These are phyloP conservation scores for Cladosporium halotolerans DNA, from an alignment of 2,329 filamentous ascomycete genomes.

Conservation along the genomic window DNA sequence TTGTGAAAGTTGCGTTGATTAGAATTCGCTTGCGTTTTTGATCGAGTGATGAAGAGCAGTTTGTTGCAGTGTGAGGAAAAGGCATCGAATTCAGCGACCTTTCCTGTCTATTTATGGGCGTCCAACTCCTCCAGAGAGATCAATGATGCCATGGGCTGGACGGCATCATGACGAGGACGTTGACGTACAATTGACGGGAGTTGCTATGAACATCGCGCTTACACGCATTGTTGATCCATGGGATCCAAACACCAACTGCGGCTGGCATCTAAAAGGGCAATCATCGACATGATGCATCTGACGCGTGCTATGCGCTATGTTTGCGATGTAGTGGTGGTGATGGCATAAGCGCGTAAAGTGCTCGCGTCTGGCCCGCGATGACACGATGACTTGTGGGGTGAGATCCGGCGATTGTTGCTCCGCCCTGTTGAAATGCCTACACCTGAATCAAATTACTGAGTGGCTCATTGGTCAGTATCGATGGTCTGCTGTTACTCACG, in stretches of 20 bases:
- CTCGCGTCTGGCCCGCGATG: not conserved
- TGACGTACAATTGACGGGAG: not conserved
- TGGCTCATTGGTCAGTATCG: too few relatives aligned
- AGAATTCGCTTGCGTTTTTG: not conserved
- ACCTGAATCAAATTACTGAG: too few relatives aligned
- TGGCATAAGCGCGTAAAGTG: conserved; percentile 4
- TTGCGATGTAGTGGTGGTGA: not conserved
- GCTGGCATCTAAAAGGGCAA: not conserved
- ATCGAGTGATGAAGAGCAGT: not conserved
- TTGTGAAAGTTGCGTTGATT: not conserved
- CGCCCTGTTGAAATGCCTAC: too few relatives aligned
- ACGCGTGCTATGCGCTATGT: not conserved
- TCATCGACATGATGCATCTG: not conserved
- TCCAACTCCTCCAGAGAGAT: not conserved
- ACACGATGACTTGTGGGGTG: conserved; percentile 1
- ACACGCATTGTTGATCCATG: too few relatives aligned
- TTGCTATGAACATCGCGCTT: not conserved
- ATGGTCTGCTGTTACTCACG: too few relatives aligned
- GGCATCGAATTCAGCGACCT: not conserved
- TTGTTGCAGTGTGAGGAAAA: not conserved
- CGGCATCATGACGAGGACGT: not conserved
- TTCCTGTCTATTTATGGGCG: not conserved
- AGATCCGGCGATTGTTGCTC: not conserved
- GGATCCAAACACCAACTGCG: not conserved
- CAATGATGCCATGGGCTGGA: not conserved